Evolutionary conservation across 2,329 filamentous ascomycete genomes (phyloP).

Genomic region (Raffaelea ambrosiae): DNA sequence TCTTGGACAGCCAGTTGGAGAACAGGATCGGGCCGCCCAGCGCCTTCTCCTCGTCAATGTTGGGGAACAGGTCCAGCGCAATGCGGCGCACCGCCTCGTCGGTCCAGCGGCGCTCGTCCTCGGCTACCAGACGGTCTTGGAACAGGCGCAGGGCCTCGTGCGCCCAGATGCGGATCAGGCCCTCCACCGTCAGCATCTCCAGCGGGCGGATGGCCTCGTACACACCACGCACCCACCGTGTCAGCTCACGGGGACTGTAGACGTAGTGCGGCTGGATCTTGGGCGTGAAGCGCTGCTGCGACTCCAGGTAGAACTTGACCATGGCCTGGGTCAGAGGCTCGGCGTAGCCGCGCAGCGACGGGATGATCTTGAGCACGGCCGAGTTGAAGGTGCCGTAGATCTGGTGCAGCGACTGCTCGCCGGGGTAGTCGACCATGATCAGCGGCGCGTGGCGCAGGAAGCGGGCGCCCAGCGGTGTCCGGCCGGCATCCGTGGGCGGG

Average conservation of each 20-base stretch:
- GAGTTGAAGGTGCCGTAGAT: conserved; percentile 99
- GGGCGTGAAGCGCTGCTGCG: conserved; percentile 87
- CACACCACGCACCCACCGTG: conserved; percentile 92
- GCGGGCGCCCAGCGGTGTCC: conserved; percentile 84
- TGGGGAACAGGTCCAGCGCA: conserved; percentile 86
- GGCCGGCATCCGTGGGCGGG: conserved; percentile 91
- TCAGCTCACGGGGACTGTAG: conserved; percentile 97
- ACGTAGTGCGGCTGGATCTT: conserved; percentile 98
- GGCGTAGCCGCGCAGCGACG: conserved; percentile 86
- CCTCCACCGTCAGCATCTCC: conserved; percentile 80
- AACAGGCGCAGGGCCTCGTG: conserved; percentile 94
- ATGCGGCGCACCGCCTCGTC: conserved; percentile 80
- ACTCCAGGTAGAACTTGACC: conserved; percentile 94
- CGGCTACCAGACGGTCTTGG: conserved; percentile 90
- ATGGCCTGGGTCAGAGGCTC: conserved; percentile 93
- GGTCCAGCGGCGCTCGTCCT: conserved; percentile 93
- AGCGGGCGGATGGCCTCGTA: conserved; percentile 95
- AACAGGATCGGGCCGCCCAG: conserved; percentile 91
- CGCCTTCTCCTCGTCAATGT: conserved; percentile 83
- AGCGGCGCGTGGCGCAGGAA: conserved; percentile 97
- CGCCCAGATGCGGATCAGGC: conserved; percentile 93
- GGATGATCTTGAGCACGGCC: conserved; percentile 93
- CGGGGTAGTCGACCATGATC: conserved; percentile 99
- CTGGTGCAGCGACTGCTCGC: conserved; percentile 86
- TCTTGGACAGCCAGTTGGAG: conserved; percentile 98